Base-by-base conservation (phyloP, 2,329 filamentous ascomycete species). In the Aspergillus fructus region DNA sequence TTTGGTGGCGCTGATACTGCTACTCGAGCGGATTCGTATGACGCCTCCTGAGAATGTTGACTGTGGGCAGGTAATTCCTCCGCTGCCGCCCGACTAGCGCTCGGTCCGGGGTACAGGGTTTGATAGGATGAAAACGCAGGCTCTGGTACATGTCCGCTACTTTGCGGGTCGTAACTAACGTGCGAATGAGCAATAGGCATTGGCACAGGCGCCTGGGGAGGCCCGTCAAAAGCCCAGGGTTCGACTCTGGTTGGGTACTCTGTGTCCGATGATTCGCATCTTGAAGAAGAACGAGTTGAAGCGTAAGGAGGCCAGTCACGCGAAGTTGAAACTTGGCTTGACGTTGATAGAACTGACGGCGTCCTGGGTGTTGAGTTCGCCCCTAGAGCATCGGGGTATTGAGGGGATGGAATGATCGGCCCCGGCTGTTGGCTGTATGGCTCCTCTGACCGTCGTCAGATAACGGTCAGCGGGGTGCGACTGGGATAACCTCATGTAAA, bases 291-390 rank as follows among this genome's bases (percentile, higher is more conserved):
- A 33, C 68, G 64, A 8, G 67, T 65, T 34, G 63, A 63, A 13
- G 59, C 52, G 49, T 68, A 72, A 37, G 59, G 48, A 47, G 63
- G 63, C 71, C 71, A 73, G 15, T 70, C 68, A 47, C 65, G 62
- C 5, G 63, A 58, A 24, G 67, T 60, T 17, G 70, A 66, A 15
- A 66, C 60, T 48, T 64, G 68, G 50, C 64, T 68, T 4, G 68
- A 64, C 8, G 58, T 55, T n/a, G 65, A 68, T 12, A 68, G 53
- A 8, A 55, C 61, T 2, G 69, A 66, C 3, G 65, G 61, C 13
- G 67, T 64, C 51, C 67, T 63, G 11, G 59, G 68, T 19, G 53
- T 47, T 52, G 58, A 58, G 47, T 55, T 60, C 27, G 58, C 53
- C 33, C 56, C 62, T 52, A 61, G 55, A 15, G 66, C 49, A 12